Evolutionary conservation across 2,329 filamentous ascomycete species (phyloP), one percentile per base, ranked within the genome.

Genomic region (Talaromyces islandicus): DNA sequence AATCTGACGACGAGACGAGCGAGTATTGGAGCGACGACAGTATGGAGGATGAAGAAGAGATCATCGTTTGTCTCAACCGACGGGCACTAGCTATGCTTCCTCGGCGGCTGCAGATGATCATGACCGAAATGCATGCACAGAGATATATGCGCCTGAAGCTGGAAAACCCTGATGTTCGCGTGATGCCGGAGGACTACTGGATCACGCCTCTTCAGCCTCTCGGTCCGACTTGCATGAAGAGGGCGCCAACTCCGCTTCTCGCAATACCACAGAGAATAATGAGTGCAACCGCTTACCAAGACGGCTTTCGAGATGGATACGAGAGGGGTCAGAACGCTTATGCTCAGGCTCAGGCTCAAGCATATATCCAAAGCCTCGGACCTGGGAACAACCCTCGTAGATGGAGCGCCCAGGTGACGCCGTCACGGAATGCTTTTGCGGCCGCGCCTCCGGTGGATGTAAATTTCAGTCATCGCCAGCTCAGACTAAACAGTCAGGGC

Each of bases 81-180:
- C 55, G 55, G n/a, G 68, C 69, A 19, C 61, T 72, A 54, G 60
- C 64, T 14, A 52, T 64, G 29, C 66, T 72, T n/a, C 68, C 69
- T 19, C 51, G 50, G 19, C 65, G 59, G 21, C 67, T 72, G 9
- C 69, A 69, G 41, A 51, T 62, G 17, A 67, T 63, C 54, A 69
- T 71, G 66, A 66, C 65, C 11, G 60, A 68, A 48, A 59, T 72
- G n/a, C 69, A 71, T 12, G 32, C 60, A 9, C 69, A 72, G 60
- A 64, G 65, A 17, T 57, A 62, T 11, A 56, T 53, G 12, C 61
- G 68, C 19, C 29, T 69, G 17, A 59, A 59, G 9, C 52, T 55
- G 35, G 57, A 59, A 32, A 62, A 63, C 30, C 62, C 59, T 14
- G 29, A 60, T 32, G 51, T 67, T 50, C 41, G 65, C 29, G 32